Conservation (phyloP, 2,329 filamentous ascomycete genomes). For the Conoideocrella luteorostrata region DNA sequence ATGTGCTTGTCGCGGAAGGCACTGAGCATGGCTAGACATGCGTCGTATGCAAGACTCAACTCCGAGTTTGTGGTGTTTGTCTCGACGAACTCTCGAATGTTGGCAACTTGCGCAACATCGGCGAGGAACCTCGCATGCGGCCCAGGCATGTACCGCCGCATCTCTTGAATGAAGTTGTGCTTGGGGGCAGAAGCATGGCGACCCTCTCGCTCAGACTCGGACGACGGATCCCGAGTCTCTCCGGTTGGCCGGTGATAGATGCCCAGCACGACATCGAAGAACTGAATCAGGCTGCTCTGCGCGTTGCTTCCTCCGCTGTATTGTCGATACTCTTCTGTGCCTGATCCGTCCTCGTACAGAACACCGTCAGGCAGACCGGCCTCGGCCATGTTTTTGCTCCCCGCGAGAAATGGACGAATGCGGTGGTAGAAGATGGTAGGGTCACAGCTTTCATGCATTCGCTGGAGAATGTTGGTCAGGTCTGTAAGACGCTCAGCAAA, state of each 20-base stretch:
- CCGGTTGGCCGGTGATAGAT: constrained; percentile 89
- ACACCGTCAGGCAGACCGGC: constrained; percentile 85
- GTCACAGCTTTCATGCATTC: constrained; percentile 95
- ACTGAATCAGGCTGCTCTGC: constrained; percentile 93
- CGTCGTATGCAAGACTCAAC: constrained; percentile 79
- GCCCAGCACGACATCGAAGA: constrained; percentile 89
- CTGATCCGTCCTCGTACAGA: constrained; percentile 75
- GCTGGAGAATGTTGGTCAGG: constrained; percentile 67
- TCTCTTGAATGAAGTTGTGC: constrained; percentile 91
- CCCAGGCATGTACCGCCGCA: constrained; percentile 96
- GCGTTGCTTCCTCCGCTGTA: constrained; percentile 94
- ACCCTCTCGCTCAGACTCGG: constrained; percentile 35
- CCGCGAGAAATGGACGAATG: constrained; percentile 91
- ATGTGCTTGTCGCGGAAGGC: constrained; percentile 88
- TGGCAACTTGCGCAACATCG: constrained; percentile 71
- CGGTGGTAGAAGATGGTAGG: constrained; percentile 92
- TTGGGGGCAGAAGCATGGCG: constrained; percentile 33
- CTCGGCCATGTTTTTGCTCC: constrained; percentile 95
- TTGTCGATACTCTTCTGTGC: constrained; percentile 64
- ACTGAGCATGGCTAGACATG: constrained; percentile 67
- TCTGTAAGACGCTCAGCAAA: constrained; percentile 89
- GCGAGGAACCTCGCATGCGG: constrained; percentile 83
- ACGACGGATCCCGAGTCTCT: constrained; percentile 43
- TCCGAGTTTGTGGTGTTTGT: constrained; percentile 52
- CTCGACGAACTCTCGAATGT: constrained; percentile 80